Base-by-base conservation (phyloP, 2,329 filamentous ascomycete genomes). In the Teratosphaeria viscida region DNA sequence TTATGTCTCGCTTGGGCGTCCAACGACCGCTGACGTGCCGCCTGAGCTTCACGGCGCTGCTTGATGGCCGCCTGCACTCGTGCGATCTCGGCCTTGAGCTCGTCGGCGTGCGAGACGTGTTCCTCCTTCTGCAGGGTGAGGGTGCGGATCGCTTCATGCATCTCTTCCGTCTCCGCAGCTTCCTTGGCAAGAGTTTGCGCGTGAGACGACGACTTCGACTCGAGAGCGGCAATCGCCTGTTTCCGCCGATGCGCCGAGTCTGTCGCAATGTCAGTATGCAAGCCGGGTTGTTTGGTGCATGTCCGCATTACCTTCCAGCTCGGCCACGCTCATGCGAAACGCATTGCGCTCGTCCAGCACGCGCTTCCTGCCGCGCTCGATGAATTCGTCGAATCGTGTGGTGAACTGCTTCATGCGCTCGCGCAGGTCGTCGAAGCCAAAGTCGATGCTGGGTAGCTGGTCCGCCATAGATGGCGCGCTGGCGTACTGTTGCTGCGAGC, bases 341-440 rank as follows among this genome's bases (percentile, higher is more conserved):
- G 95, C 87, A 70, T 96, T 97, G 70, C 91, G 85, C 78, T 97
- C 92, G 69, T 96, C 91, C 7, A 97, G 74, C 0, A 97, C 90
- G 57, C 89, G 85, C 74, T 95, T 95, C 56, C 92, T 83, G 0
- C 92, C 91, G 64, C 89, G 86, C 70, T 96, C 92, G 64, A 99
- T 96, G 68, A 96, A 97, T 0, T 86, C 85, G 72, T 99, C 94
- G 68, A 99, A 99, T 67, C 85, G 88, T 8, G 85, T 82, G 0
- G 89, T 96, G 73, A 99, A 99, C 64, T 89, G 90, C 58, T 87
- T 83, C 94, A 99, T 97, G 75, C 91, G 89, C 70, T 92, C 90
- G 75, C 92, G 92, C 71, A 99, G 77, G 67, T 96, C 90, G 68
- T 97, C 92, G 74, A 97, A 97, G 60, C 91, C 91, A 74, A 99